These are phyloP conservation scores for Fusarium miscanthi DNA, from an alignment of 2,329 filamentous ascomycete genomes.

Conservation along the genomic window DNA sequence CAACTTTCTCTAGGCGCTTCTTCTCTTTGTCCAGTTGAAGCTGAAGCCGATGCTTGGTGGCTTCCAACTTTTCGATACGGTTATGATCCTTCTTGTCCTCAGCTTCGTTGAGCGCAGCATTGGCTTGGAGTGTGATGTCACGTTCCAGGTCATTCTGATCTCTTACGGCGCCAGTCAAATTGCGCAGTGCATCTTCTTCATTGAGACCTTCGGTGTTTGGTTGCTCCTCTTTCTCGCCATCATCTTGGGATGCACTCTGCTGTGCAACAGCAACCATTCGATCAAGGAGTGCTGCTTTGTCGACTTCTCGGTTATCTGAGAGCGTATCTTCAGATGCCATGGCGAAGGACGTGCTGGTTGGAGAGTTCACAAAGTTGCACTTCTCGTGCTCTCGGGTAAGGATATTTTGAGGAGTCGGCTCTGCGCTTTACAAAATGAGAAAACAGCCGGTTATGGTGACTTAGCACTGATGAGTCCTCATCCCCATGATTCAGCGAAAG, in stretches of 20 bases:
- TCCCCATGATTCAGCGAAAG: neutral
- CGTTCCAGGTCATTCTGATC: constrained; percentile 92
- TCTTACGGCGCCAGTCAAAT: constrained; percentile 75
- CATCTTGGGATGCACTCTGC: constrained; percentile 32
- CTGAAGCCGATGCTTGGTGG: constrained; percentile 68
- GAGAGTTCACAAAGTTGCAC: neutral
- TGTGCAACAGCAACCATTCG: constrained; percentile 49
- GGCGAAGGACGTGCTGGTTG: neutral
- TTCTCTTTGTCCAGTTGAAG: constrained; percentile 70
- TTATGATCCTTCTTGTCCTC: constrained; percentile 73
- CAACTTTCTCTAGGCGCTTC: constrained; percentile 57
- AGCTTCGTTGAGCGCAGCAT: constrained; percentile 67
- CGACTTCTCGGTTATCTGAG: constrained; percentile 37
- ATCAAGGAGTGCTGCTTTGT: constrained; percentile 43
- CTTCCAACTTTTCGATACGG: constrained; percentile 68
- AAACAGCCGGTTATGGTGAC: neutral
- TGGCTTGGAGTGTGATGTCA: constrained; percentile 78
- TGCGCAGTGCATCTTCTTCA: constrained; percentile 70
- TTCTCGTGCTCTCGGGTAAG: neutral
- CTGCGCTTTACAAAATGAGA: neutral
- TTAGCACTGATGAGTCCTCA: neutral
- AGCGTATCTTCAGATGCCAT: constrained; percentile 46
- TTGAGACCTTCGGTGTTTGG: constrained; percentile 53
- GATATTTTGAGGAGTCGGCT: neutral
- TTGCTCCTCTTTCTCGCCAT: constrained; percentile 5